phyloP scores from a whole-genome alignment of 495 filamentous ascomycete species.

The Trichoderma gamsii region DNA sequence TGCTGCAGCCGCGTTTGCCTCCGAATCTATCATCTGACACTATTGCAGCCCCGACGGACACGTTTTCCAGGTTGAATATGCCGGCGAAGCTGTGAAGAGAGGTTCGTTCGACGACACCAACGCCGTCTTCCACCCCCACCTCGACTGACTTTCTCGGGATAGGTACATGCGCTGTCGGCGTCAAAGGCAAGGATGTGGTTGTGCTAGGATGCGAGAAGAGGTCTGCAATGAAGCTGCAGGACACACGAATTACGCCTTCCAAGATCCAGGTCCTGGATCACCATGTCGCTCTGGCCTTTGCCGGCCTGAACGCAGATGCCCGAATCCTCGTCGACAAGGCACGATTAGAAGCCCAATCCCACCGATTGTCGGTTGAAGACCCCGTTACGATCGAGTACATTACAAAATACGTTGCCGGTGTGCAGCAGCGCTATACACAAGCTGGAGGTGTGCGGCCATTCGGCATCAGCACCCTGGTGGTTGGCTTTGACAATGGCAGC shows the following conservation, averaged over 20 bases:
- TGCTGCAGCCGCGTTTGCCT: slow-evolving; percentile 23
- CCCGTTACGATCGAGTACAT: slow-evolving; percentile 98
- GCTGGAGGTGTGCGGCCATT: slow-evolving; percentile 95
- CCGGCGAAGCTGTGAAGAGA: slow-evolving; percentile 96
- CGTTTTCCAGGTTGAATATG: slow-evolving; percentile 99
- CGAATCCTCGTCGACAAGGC: slow-evolving; percentile 97
- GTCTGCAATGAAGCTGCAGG: slow-evolving; percentile 98
- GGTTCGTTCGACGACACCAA: slow-evolving; percentile 46
- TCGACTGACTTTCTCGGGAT: slow-evolving; percentile 20
- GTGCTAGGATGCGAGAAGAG: slow-evolving; percentile 97
- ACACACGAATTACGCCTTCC: slow-evolving; percentile 96
- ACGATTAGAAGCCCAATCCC: slow-evolving; percentile 90
- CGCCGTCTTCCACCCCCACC: neutral
- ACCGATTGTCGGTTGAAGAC: slow-evolving; percentile 97
- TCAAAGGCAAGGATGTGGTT: slow-evolving; percentile 91
- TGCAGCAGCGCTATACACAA: slow-evolving; percentile 98
- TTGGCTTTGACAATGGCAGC: slow-evolving; percentile 92
- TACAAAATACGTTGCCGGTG: slow-evolving; percentile 94
- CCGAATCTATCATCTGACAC: slow-evolving; percentile 29
- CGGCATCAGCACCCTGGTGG: slow-evolving; percentile 93
- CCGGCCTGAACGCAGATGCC: slow-evolving; percentile 94
- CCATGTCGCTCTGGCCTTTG: slow-evolving; percentile 94
- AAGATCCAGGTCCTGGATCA: slow-evolving; percentile 94
- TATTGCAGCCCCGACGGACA: slow-evolving; percentile 85
- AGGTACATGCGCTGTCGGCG: slow-evolving; percentile 97